These are phyloP conservation scores for Stygiomarasmius scandens DNA, from an alignment of 1,284 basidiomycete genomes.

Conservation along the genomic window DNA sequence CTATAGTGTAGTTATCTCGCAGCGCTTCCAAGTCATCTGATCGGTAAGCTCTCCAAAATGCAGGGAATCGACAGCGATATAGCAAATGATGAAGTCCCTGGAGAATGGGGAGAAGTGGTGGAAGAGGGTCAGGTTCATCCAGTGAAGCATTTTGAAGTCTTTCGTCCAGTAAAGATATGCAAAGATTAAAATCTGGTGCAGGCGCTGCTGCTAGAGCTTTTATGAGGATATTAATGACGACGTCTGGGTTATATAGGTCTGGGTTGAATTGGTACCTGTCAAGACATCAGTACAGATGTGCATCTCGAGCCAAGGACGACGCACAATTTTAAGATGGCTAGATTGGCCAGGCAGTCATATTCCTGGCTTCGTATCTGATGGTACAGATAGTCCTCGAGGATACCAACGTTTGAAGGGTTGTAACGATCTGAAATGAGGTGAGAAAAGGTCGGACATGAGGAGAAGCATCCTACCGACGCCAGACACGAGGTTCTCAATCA, in stretches of 20 bases:
- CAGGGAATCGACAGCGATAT: conserved; percentile 87
- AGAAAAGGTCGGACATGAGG: conserved; percentile 9
- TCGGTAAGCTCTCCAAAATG: conserved; percentile 82
- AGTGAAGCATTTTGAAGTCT: conserved; percentile 59
- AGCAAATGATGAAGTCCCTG: conserved; percentile 77
- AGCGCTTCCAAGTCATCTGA: conserved; percentile 71
- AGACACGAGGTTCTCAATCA: conserved; percentile 89
- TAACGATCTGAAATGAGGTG: conserved; percentile 77
- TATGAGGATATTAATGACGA: conserved; percentile 92
- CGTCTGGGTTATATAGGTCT: conserved; percentile 89
- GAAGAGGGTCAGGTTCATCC: conserved; percentile 82
- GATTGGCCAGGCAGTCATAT: conserved; percentile 93
- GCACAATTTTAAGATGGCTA: conserved; percentile 86
- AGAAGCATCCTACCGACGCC: conserved; percentile 73
- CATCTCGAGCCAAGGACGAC: background rate
- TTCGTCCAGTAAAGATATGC: conserved; percentile 87
- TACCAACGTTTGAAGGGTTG: conserved; percentile 90
- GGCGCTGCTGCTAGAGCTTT: conserved; percentile 86
- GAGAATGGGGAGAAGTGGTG: conserved; percentile 74
- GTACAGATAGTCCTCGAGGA: conserved; percentile 94
- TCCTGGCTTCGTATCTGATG: conserved; percentile 88
- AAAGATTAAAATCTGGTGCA: conserved; percentile 92
- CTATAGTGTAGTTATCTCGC: conserved; percentile 83
- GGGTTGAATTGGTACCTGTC: conserved; percentile 95
- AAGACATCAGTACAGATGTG: conserved; percentile 4